phyloP scores from a whole-genome alignment of 2,329 filamentous ascomycete species.

The Pseudogymnoascus sp. region DNA sequence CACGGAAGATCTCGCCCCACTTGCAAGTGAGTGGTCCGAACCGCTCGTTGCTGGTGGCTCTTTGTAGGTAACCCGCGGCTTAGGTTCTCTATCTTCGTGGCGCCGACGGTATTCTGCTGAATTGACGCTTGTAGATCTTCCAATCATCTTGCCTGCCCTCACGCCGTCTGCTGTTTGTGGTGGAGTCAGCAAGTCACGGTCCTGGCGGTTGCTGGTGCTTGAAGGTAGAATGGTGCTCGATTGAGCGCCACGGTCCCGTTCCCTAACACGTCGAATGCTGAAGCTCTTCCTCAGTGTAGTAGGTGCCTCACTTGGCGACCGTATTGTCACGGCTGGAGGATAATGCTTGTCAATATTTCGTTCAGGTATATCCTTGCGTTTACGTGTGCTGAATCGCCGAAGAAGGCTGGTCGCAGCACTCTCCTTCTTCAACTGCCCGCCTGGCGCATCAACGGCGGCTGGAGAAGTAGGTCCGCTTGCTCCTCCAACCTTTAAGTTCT shows the following conservation, averaged over 20 bases:
- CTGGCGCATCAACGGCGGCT: constrained; percentile 47
- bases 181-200: constrained; percentile 71
- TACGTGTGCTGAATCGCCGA: constrained; percentile 83
- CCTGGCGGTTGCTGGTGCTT: constrained; percentile 61
- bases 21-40: constrained; percentile 61
- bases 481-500: constrained; percentile 53
- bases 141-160: constrained; percentile 61
- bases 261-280: constrained; percentile 61
- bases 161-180: constrained; percentile 55
- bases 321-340: constrained; percentile 69
- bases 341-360: constrained; percentile 58
- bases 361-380: constrained; percentile 57
- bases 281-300: constrained; percentile 75
- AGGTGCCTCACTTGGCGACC: constrained; percentile 61
- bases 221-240: constrained; percentile 42
- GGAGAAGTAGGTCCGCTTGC: constrained; percentile 40
- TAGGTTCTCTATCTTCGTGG: constrained; percentile 46
- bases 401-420: constrained; percentile 78
- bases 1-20: constrained; percentile 14
- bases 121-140: constrained; percentile 85
- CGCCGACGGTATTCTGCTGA: constrained; percentile 73
- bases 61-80: constrained; percentile 43
- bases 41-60: constrained; percentile 70
- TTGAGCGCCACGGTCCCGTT: constrained; percentile 40
- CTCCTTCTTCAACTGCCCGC: constrained; percentile 69